Evolutionary conservation across 495 filamentous ascomycete genomes (phyloP), one percentile per base, ranked within the genome.

Genomic region (Aspergillus bridgeri): DNA sequence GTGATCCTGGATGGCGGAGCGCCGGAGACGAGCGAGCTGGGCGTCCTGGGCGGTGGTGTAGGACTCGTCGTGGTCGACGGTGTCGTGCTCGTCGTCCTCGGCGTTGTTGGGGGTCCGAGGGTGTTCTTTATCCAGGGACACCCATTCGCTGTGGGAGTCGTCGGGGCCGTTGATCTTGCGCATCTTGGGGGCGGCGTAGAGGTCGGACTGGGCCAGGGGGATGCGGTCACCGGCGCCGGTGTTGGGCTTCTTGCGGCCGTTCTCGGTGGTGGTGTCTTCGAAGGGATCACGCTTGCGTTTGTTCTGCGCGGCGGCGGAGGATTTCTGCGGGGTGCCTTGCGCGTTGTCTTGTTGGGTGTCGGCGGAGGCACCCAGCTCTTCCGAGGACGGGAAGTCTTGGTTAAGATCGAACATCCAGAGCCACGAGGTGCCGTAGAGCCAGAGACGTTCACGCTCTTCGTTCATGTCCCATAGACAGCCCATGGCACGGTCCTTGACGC

Each of bases 341-440:
- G 25, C 57, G 54, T 15, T 63, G 62, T 69, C 48, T 42, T 60
- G 50, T 66, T 68, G 57, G 60, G 60, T 58, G 27, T 60, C 59
- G 6, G 47, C 63, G 13, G 61, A 59, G 22, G 63, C 63, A 45
- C 44, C 58, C 3, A 67, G 57, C 42, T 74, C 68, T 6, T 71
- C 70, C 5, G 65, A 58, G 2, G 74, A 64, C 0, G 79, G 81
- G 51, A 96, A 77, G 65, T 98, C 88, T 53, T 82, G 81, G 6
- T 81, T 81, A 5, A 96, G 66, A 69, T 98, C 91, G 58, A 98
- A 83, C 92, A 98, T 98, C 81, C 88, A 96, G 53, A 99, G 67
- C 83, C 91, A 97, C 0, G 82, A 83, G 7, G 79, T 78, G 11
- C 91, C 92, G 68, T 93, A 96, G 7, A 97, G 69, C 92, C 94